These are phyloP conservation scores for Mercurialis annua DNA, from an alignment of 345 rosid genomes.

Conservation along the genomic window DNA sequence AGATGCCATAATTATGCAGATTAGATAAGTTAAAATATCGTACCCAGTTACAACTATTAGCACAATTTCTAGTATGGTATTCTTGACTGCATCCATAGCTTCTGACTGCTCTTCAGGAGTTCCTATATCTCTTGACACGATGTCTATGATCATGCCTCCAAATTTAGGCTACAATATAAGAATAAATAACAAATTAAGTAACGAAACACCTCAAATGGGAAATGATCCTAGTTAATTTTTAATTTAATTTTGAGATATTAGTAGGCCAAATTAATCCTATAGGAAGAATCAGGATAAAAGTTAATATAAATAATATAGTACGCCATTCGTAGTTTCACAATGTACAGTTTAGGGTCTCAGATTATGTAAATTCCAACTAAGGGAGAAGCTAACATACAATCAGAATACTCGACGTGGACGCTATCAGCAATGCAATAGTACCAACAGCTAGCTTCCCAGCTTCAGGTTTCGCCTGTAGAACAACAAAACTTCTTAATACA, in stretches of 20 bases:
- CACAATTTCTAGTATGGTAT: conserved; percentile 38
- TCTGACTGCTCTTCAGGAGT: conserved; percentile 38
- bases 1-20: neutral
- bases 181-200: neutral
- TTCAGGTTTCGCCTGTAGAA: conserved; percentile 72
- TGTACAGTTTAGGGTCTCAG: no score
- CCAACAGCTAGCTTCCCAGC: conserved; percentile 67
- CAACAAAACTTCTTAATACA: neutral
- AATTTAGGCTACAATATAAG: conserved; percentile 40
- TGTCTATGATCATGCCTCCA: conserved; percentile 48
- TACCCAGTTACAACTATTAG: conserved; percentile 42
- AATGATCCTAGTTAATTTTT: neutral
- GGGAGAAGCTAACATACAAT: conserved; percentile 40
- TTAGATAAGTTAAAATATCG: conserved; percentile 3
- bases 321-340: neutral
- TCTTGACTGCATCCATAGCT: conserved; percentile 40
- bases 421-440: conserved; percentile 68
- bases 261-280: neutral
- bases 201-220: neutral
- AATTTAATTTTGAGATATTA: neutral
- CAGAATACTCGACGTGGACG: conserved; percentile 66
- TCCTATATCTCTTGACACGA: conserved; percentile 39
- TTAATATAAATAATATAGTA: neutral
- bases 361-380: neutral
- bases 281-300: neutral